These are phyloP conservation scores for Plasmodium malariae DNA, from an alignment of 169 alveolate species.

Conservation along the genomic window DNA sequence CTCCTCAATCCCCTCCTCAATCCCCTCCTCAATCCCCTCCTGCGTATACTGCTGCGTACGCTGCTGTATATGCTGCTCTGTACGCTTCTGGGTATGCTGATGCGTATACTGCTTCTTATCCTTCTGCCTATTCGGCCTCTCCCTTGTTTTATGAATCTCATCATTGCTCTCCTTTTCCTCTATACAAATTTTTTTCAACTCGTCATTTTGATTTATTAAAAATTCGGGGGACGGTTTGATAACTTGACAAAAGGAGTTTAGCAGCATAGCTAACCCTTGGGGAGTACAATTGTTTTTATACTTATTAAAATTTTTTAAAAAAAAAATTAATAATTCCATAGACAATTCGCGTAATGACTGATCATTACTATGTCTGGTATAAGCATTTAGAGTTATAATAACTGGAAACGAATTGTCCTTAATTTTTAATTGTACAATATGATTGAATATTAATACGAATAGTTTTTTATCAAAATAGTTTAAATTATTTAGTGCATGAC, in stretches of 20 bases:
- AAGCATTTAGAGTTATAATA: slow-evolving; percentile 44
- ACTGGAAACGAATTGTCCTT: slow-evolving; percentile 46
- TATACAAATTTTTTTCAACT: slow-evolving; percentile 28
- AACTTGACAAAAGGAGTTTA: slow-evolving; percentile 60
- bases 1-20: too few species aligned
- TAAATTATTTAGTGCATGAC: slow-evolving; percentile 59
- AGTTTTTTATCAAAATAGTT: slow-evolving; percentile 53
- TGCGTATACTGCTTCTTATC: too few species aligned
- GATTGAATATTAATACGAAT: slow-evolving; percentile 14
- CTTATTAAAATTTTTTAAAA: slow-evolving; percentile 12
- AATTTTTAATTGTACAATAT: slow-evolving; percentile 6
- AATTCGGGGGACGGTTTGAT: slow-evolving; percentile 62
- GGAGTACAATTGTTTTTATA: slow-evolving; percentile 39
- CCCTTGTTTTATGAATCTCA: too few species aligned
- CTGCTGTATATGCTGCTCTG: too few species aligned
- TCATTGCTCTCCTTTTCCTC: neutral
- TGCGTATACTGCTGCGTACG: too few species aligned
- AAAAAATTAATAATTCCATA: slow-evolving; percentile 21
- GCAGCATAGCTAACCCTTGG: slow-evolving; percentile 62
- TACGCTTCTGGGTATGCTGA: too few species aligned
- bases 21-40: too few species aligned
- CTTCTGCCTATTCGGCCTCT: too few species aligned
- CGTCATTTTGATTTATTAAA: slow-evolving; percentile 10
- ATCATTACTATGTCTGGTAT: slow-evolving; percentile 61
- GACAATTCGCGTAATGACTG: slow-evolving; percentile 12